Evolutionary conservation across 495 filamentous ascomycete genomes (phyloP).

Genomic region (Parathielavia hyrcaniae): DNA sequence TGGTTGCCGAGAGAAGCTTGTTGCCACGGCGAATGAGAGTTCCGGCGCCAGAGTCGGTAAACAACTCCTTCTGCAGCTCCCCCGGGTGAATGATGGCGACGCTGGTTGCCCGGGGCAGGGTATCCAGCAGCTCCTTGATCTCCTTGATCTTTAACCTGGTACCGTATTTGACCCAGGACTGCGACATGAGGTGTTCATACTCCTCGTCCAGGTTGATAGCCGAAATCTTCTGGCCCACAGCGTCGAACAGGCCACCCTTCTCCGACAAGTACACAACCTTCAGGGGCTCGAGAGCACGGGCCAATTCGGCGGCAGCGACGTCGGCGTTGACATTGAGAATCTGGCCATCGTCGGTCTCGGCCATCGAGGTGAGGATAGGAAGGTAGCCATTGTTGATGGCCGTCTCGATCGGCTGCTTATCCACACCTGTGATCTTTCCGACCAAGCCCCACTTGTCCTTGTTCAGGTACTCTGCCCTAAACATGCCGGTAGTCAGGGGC

Average conservation of each 20-base stretch:
- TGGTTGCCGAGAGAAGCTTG: constrained; percentile 72
- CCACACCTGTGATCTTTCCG: constrained; percentile 89
- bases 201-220: constrained; percentile 98
- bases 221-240: constrained; percentile 91
- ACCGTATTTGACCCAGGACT: constrained; percentile 94
- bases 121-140: constrained; percentile 86
- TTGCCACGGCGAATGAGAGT: constrained; percentile 91
- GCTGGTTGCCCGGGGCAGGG: constrained; percentile 83
- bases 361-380: constrained; percentile 94
- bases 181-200: constrained; percentile 88
- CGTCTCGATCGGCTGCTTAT: constrained; percentile 84
- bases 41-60: constrained; percentile 92
- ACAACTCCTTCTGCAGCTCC: constrained; percentile 90
- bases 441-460: constrained; percentile 92
- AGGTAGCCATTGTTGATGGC: constrained; percentile 89
- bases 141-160: constrained; percentile 98
- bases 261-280: constrained; percentile 98
- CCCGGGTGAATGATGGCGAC: constrained; percentile 96
- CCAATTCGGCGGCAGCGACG: constrained; percentile 89
- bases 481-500: constrained; percentile 88
- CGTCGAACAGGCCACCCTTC: constrained; percentile 94
- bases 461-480: constrained; percentile 90
- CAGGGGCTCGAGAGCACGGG: constrained; percentile 79
- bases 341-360: constrained; percentile 87
- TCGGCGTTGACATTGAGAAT: constrained; percentile 98